Base-by-base conservation (phyloP, 306 rosid species). In the Vigna trinervia region DNA sequence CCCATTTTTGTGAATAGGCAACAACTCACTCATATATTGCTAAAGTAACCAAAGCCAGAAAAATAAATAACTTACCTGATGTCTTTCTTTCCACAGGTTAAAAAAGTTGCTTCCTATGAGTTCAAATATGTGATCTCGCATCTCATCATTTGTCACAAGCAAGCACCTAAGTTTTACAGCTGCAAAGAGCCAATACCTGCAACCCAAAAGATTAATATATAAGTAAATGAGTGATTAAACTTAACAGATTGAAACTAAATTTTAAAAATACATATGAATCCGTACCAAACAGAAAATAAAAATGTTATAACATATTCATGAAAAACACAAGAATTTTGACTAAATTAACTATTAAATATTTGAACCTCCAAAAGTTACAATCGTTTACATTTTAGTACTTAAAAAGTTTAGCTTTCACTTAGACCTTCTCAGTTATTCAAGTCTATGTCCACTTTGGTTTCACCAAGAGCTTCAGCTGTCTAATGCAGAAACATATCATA, bases 51-150 rank as follows among this genome's bases (percentile, higher is more conserved):
- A 50, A 48, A 71, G 50, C 74, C 61, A 64, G 53, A 68, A 34
- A 78, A 51, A 58, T 74, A 52, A 54, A 85, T 79, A 72, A 32
- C 84, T 74, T 83, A 92, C 98, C 60, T 90, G 98, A 85, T 95
- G 98, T 77, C 88, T 86, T 84, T 92, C 97, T 84, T 95, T 95
- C 98, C 98, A 95, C 84, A 88, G 90, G 69, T 78, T 89, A 61
- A 95, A 89, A 89, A 90, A 89, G 85, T 81, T 88, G 75, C 86
- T 88, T 82, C 95, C 96, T 17, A 90, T 71, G 73, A 95, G 96
- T 76, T 92, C 97, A 84, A 92, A 92, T 72, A 92, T 92, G 82
- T 95, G 98, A 84, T 95, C 98, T 71, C 97, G 85, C 97, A 95
- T 92, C 81, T 95, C 98, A 85, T 92, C 97, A 71, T 95, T 95